These are phyloP conservation scores for Brassica nigra DNA, from an alignment of 345 rosid species.

Conservation along the genomic window DNA sequence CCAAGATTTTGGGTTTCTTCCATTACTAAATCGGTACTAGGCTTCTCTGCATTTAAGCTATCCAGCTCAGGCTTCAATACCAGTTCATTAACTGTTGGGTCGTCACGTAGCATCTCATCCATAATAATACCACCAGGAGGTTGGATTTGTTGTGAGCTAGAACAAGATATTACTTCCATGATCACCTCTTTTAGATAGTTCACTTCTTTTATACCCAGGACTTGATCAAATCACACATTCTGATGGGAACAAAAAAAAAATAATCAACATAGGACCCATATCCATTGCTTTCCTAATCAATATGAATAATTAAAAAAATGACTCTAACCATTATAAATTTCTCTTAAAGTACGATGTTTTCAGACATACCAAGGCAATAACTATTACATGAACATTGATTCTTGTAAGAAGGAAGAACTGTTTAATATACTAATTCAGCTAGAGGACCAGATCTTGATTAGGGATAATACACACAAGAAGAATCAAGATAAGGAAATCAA, in stretches of 20 bases:
- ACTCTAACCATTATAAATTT: neutral
- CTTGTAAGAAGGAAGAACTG: neutral
- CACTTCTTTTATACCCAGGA: constrained; percentile 23
- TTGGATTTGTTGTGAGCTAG: constrained; percentile 53
- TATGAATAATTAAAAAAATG: neutral
- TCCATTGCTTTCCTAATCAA: constrained; percentile 3
- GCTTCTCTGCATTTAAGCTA: constrained; percentile 47
- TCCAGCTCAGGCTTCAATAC: constrained; percentile 51
- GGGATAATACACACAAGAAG: neutral
- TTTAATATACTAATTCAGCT: neutral
- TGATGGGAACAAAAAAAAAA: neutral
- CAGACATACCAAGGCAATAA: neutral
- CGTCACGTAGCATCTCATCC: constrained; percentile 42
- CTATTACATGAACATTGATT: constrained; percentile 6
- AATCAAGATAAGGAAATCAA: neutral
- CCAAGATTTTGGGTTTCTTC: constrained; percentile 53
- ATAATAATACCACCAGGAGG: constrained; percentile 34
- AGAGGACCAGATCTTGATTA: constrained; percentile 4
- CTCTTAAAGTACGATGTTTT: constrained; percentile 7
- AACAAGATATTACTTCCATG: constrained; percentile 64
- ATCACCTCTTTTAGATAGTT: constrained; percentile 3
- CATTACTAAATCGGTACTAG: constrained; percentile 36
- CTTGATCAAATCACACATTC: neutral
- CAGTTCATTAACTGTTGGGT: constrained; percentile 31
- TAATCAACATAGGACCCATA: neutral